Conservation (phyloP, 169 alveolate species). For the Plasmodium coatneyi region DNA sequence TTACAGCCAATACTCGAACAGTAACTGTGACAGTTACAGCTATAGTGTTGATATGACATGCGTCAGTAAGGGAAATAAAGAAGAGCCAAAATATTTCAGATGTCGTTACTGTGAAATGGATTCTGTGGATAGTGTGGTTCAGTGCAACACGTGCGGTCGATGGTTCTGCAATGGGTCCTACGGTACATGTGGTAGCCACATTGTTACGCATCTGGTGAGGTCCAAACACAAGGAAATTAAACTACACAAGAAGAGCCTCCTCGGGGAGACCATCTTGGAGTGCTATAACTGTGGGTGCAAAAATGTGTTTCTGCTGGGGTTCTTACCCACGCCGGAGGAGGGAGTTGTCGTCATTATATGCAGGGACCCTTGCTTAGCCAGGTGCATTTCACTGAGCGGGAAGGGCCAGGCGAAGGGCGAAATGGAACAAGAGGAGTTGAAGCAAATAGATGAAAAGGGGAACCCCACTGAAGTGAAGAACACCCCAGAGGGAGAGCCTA, state of each 20-base stretch:
- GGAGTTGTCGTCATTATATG: slow-evolving; percentile 84
- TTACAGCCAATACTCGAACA: background rate
- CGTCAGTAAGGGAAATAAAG: slow-evolving; percentile 12
- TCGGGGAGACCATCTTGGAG: slow-evolving; percentile 88
- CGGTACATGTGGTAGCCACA: slow-evolving; percentile 84
- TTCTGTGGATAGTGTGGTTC: slow-evolving; percentile 80
- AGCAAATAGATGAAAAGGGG: background rate
- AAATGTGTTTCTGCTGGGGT: slow-evolving; percentile 86
- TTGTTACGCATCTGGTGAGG: slow-evolving; percentile 86
- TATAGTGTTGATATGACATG: background rate
- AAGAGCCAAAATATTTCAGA: slow-evolving; percentile 39
- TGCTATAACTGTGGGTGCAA: slow-evolving; percentile 87
- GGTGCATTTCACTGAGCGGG: slow-evolving; percentile 16
- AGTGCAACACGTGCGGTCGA: slow-evolving; percentile 82
- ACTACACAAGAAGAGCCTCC: slow-evolving; percentile 84
- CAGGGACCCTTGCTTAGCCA: slow-evolving; percentile 76
- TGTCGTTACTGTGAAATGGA: slow-evolving; percentile 76
- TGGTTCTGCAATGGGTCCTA: slow-evolving; percentile 87
- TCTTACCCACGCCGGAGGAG: slow-evolving; percentile 83
- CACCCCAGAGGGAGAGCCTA: background rate
- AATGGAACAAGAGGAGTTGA: background rate
- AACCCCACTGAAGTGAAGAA: background rate
- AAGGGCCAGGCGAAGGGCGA: background rate
- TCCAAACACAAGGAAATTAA: slow-evolving; percentile 86
- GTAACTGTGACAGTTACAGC: background rate